Evolutionary conservation across 441 rosid genomes (phyloP), one percentile per base, ranked within the genome.

Genomic region (Rhodomyrtus psidioides): DNA sequence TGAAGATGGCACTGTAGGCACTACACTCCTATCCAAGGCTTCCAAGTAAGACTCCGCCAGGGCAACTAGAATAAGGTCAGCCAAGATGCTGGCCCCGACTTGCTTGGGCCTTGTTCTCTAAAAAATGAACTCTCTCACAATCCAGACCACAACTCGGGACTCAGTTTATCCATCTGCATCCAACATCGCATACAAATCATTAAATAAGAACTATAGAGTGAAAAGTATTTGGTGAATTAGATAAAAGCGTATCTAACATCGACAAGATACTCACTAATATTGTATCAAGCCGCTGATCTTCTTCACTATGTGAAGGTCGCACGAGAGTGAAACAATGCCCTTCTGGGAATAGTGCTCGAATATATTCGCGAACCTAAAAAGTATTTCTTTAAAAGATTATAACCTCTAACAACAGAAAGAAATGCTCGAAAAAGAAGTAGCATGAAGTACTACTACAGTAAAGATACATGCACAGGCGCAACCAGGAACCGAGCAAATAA

Each of bases 301-400:
- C 90, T 91, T 97, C 99, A 88, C 91, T 88, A 89, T 93, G 94
- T 90, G 94, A 88, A 88, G 99, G 99, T 92, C 99, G 91, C 86
- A 94, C 97, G 56, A 97, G 98, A 82, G 99, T 70, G 83, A 93
- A 95, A 89, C 99, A 96, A 86, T 97, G 99, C 88, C 99, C 92
- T 88, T 97, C 99, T 3, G 98, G 99, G 85, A 97, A 97, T 55
- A 96, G 91, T 54, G 97, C 96, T 90, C 96, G 96, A 85, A 97
- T 94, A 42, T 98, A 95, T 86, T 96, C 98, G 54, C 98, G 93
- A 81, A 95, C 95, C 98, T 96, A 87, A 89, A 57, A 53, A 90
- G 54, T 84, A 90, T 83, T 49, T 62, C 81, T 46, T 46, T 46
- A 46, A 46, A 46, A 46, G 49, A 88, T 92, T 88, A 94, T 88